Conservation (phyloP, 495 filamentous ascomycete genomes). For the Talaromyces liani region DNA sequence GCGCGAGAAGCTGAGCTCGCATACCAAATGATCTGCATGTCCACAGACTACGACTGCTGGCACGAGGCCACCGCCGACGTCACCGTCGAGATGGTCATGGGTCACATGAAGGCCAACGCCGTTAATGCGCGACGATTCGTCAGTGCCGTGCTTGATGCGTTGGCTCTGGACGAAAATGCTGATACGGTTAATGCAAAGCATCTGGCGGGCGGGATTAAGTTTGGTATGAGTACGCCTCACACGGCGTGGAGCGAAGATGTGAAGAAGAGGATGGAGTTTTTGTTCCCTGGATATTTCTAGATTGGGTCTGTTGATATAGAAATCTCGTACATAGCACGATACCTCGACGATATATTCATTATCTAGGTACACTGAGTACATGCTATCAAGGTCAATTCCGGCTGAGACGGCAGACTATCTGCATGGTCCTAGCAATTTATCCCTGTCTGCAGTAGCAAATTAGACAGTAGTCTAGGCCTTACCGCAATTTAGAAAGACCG, state of each 20-base stretch:
- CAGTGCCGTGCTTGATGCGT: conserved; percentile 77
- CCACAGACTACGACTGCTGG: conserved; percentile 99
- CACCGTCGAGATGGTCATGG: conserved; percentile 95
- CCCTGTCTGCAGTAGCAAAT: too few relatives aligned
- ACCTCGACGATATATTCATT: too few relatives aligned
- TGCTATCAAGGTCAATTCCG: too few relatives aligned
- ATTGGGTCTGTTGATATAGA: background rate
- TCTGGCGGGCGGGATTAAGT: conserved; percentile 48
- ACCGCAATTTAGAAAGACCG: too few relatives aligned
- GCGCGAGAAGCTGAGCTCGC: conserved; percentile 93
- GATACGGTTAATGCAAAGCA: conserved; percentile 73
- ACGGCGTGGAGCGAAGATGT: conserved; percentile 55
- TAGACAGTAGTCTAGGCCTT: too few relatives aligned
- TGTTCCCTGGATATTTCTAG: conserved; percentile 57
- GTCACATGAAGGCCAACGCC: conserved; percentile 87
- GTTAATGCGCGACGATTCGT: conserved; percentile 80
- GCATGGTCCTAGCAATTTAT: too few relatives aligned
- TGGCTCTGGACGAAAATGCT: conserved; percentile 65
- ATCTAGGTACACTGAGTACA: too few relatives aligned
- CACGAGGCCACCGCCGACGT: conserved; percentile 65
- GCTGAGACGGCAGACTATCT: too few relatives aligned
- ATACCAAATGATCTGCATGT: conserved; percentile 98
- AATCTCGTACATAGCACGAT: background rate
- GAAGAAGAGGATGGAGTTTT: conserved; percentile 61
- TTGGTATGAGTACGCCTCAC: conserved; percentile 58